Conservation (phyloP, 345 rosid species). For the Garcia nutans region DNA sequence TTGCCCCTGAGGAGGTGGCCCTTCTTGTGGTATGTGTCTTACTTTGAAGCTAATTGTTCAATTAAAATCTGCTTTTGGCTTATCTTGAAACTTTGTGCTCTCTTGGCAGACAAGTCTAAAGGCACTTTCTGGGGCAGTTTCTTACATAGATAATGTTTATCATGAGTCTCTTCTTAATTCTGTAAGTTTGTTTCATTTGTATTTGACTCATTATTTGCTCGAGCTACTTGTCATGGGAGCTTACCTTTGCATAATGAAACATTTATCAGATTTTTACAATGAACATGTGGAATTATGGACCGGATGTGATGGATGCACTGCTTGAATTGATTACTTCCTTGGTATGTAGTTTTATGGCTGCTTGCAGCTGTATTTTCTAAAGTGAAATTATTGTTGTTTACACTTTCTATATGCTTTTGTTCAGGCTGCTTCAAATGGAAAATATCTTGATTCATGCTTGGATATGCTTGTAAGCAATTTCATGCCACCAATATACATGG, state of each 20-base stretch:
- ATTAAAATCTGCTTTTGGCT: background rate
- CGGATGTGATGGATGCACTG: conserved; percentile 71
- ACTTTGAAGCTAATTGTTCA: background rate
- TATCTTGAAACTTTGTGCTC: background rate
- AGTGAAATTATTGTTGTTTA: background rate
- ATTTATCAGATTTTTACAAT: conserved; percentile 60
- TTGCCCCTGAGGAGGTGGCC: conserved; percentile 57
- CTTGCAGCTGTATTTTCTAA: background rate
- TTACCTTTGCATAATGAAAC: conserved; percentile 11
- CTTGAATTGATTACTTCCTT: conserved; percentile 57
- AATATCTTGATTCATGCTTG: conserved; percentile 60
- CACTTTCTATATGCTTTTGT: conserved; percentile 8
- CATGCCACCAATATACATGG: conserved; percentile 48
- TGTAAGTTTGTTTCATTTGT: conserved; percentile 42
- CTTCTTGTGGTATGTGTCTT: conserved; percentile 57
- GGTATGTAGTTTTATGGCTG: conserved; percentile 40
- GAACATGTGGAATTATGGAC: conserved; percentile 68
- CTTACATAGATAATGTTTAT: conserved; percentile 52
- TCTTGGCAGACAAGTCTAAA: conserved; percentile 56
- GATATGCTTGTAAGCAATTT: conserved; percentile 70
- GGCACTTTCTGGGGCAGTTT: conserved; percentile 66
- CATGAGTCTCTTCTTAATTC: conserved; percentile 63
- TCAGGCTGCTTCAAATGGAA: conserved; percentile 76
- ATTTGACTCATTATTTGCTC: background rate
- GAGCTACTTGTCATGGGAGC: background rate